phyloP scores from a whole-genome alignment of 495 filamentous ascomycete species.

The Penicillium antarcticum region DNA sequence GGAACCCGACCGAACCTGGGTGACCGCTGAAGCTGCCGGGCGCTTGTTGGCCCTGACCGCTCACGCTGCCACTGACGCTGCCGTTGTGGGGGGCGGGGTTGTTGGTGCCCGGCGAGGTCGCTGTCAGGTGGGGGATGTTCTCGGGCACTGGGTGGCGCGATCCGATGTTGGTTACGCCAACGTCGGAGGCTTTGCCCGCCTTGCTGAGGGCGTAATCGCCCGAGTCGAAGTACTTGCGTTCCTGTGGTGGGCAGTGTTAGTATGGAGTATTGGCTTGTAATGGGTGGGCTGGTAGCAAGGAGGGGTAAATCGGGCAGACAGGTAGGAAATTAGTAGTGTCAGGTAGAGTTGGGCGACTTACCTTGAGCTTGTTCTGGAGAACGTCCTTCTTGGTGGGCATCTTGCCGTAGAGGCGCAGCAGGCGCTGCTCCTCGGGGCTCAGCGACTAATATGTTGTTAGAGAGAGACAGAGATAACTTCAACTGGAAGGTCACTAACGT shows the following conservation, averaged over 20 bases:
- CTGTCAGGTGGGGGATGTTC: constrained; percentile 87
- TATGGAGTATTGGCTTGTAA: not conserved
- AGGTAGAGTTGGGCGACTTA: constrained; percentile 23
- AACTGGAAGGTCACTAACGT: constrained; percentile 56
- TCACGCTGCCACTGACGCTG: constrained; percentile 40
- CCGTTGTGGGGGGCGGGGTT: constrained; percentile 30
- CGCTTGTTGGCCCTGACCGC: constrained; percentile 38
- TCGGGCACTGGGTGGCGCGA: constrained; percentile 93
- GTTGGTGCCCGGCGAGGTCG: constrained; percentile 62
- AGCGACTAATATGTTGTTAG: constrained; percentile 58
- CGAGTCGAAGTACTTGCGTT: constrained; percentile 98
- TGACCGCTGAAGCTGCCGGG: constrained; percentile 46
- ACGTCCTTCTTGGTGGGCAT: constrained; percentile 93
- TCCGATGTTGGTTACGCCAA: constrained; percentile 90
- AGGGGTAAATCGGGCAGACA: not conserved
- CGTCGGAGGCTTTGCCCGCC: constrained; percentile 92
- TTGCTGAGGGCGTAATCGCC: constrained; percentile 98
- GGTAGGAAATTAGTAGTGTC: not conserved
- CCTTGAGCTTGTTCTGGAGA: constrained; percentile 93
- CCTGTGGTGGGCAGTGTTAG: constrained; percentile 42
- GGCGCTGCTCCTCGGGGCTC: constrained; percentile 86
- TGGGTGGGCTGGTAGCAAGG: not conserved
- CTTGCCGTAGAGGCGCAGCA: constrained; percentile 96
- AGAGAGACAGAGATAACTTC: not conserved
- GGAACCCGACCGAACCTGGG: constrained; percentile 47